These are phyloP conservation scores for Dothistroma pini DNA, from an alignment of 2,329 filamentous ascomycete genomes.

Conservation along the genomic window DNA sequence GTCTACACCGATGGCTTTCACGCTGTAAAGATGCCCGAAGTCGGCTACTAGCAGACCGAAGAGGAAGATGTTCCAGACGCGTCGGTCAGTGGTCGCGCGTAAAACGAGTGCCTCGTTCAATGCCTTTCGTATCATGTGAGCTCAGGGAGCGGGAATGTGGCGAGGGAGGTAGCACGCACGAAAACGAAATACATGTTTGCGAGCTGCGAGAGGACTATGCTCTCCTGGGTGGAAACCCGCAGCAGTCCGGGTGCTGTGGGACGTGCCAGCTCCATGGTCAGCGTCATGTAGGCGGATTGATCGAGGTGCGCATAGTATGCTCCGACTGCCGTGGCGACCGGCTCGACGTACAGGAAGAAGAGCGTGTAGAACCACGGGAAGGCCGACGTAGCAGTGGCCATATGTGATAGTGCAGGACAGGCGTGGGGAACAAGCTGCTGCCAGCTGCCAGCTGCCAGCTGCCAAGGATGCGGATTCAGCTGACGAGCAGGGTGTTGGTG, in stretches of 20 bases:
- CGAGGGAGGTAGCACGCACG: constrained; percentile 10
- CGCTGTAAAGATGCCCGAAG: constrained; percentile 68
- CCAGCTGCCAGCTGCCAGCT: not conserved
- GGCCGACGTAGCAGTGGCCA: not conserved
- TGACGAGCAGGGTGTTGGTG: no score
- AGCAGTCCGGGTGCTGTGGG: constrained; percentile 41
- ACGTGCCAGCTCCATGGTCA: constrained; percentile 50
- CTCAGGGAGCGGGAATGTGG: not conserved
- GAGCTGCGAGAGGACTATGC: constrained; percentile 67
- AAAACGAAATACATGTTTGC: constrained; percentile 76
- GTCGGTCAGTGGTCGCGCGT: constrained; percentile 62
- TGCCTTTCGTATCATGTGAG: constrained; percentile 37
- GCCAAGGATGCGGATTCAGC: not conserved
- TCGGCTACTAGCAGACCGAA: constrained; percentile 69
- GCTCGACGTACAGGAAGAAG: constrained; percentile 74
- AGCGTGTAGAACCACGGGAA: constrained; percentile 62
- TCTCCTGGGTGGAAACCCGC: constrained; percentile 54
- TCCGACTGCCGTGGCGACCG: constrained; percentile 51
- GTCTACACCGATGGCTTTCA: constrained; percentile 55
- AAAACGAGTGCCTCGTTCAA: constrained; percentile 74
- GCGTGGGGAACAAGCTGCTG: not conserved
- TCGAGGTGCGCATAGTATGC: constrained; percentile 52
- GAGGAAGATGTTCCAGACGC: constrained; percentile 67
- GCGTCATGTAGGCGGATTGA: constrained; percentile 56
- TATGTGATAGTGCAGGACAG: not conserved